Base-by-base conservation (phyloP, 2,329 filamentous ascomycete species). In the Neofusicoccum parvum region DNA sequence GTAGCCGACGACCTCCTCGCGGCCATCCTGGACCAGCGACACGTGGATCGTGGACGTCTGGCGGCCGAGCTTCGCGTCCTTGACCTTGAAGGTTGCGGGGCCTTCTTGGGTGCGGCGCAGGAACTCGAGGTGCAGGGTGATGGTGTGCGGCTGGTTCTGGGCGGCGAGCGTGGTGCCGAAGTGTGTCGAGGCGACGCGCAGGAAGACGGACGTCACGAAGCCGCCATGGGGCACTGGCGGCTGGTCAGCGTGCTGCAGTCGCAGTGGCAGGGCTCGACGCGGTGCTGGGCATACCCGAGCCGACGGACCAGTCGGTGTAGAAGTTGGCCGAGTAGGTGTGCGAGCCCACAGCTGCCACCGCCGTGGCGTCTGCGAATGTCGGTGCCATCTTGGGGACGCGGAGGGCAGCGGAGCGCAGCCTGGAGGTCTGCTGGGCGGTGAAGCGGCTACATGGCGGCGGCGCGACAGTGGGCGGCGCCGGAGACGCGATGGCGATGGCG, bases 191-290 rank as follows among this genome's bases (percentile, higher is more conserved):
- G 86, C 86, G 17, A 88, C 85, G 63, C 83, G 81, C 67, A 90
- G 82, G 67, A 92, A 83, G 56, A 85, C 81, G 0, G 87, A 83
- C 10, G 88, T 88, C 15, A 90, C 86, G 70, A 89, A 90, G 66
- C 90, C 90, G 62, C 90, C 90, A 74, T 92, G 88, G 5, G 89
- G 89, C 12, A 92, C 90, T 89, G 71, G 41, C n/a, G 51, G 12
- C 23, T 32, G 34, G 43, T 62, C 14, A 64, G 65, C 23, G 32
- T 37, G n/a, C 37, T n/a, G 27, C 14, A 23, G 27, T 46, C 37
- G 46, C 14, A 23, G 27, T 46, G 39, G 46, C 32, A 37, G 64
- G 20, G 37, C 34, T 54, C 20, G 63, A 64, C 11, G 27, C 41
- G 41, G 36, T 86, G 87, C 87, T 68, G 81, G 81, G 34, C 56